Base-by-base conservation (phyloP, 306 rosid species). In the Pueraria montana region DNA sequence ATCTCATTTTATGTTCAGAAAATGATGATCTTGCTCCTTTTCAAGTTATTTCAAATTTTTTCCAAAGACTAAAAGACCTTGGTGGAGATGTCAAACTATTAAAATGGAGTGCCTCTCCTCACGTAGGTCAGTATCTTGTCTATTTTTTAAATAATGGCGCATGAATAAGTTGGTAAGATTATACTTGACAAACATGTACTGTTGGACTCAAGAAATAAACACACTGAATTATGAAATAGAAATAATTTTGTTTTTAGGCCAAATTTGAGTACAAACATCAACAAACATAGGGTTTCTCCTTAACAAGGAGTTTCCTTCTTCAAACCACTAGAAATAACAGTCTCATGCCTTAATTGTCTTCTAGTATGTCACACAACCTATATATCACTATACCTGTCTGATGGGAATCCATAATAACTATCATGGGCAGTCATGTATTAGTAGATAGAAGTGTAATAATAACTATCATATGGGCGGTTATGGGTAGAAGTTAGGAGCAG, bases 1-100 rank as follows among this genome's bases (percentile, higher is more conserved):
- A 92, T 91, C 99, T 94, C 69, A 85, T 96, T 75, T 82, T 94
- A 62, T 94, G 97, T 88, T 94, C 97, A 24, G 97, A 92, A 82
- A 87, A 90, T 45, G 99, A 96, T 30, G 93, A 91, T 80, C 99
- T 96, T 11, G 99, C 98, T 65, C 89, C 93, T 26, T 90, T 87
- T 87, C 90, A 92, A 86, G 86, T 86, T 8, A 85, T 96, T 86
- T 82, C 91, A 87, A 88, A 92, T 88, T 96, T 96, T 91, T 87
- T 83, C 77, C 87, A 84, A 72, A 90, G 87, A 79, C 81, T 96
- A 23, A 87, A 82, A 77, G 92, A 90, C 78, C 92, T 94, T 20
- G 99, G 99, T 45, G 97, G 87, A 26, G 97, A 93, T 87, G 91
- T 95, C 79, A 95, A 91, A 82, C 50, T 93, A 74, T 81, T 95